Conservation (phyloP, 768 basidiomycete species). For the Termitomyces sp. region DNA sequence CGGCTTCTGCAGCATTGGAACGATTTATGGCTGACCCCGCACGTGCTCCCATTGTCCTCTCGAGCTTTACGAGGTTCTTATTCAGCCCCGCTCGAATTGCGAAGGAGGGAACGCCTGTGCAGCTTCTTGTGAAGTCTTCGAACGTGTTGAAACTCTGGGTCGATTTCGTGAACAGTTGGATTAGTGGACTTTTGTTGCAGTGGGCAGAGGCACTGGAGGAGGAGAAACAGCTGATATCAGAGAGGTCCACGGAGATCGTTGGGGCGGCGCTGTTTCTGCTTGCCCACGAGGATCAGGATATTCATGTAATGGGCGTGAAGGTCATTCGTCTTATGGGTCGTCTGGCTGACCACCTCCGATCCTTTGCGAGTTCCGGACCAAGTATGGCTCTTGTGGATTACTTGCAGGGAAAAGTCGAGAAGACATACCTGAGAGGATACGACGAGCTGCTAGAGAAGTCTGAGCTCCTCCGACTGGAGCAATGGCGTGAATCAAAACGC, state of each 20-base stretch:
- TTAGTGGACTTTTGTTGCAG: constrained; percentile 38
- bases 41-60: constrained; percentile 52
- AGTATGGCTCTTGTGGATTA: constrained; percentile 41
- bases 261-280: constrained; percentile 73
- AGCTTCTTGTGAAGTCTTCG: constrained; percentile 60
- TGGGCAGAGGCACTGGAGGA: constrained; percentile 33
- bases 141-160: constrained; percentile 72
- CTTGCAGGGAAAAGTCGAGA: constrained; percentile 45
- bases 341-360: constrained; percentile 39
- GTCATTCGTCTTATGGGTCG: constrained; percentile 53
- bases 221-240: constrained; percentile 35
- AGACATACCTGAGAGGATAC: constrained; percentile 49
- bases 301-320: constrained; percentile 58
- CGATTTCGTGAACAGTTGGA: constrained; percentile 65
- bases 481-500: constrained; percentile 57
- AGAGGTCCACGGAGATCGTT: constrained; percentile 57
- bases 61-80: constrained; percentile 63
- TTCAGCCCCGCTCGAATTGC: constrained; percentile 64
- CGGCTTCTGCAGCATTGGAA: constrained; percentile 60
- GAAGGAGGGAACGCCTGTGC: constrained; percentile 56
- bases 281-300: constrained; percentile 42
- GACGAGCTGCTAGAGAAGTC: constrained; percentile 61
- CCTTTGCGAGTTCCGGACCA: constrained; percentile 20
- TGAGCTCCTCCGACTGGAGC: constrained; percentile 55
- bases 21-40: constrained; percentile 62